These are phyloP conservation scores for Tetracladium maxilliforme DNA, from an alignment of 2,329 filamentous ascomycete genomes.

Conservation along the genomic window DNA sequence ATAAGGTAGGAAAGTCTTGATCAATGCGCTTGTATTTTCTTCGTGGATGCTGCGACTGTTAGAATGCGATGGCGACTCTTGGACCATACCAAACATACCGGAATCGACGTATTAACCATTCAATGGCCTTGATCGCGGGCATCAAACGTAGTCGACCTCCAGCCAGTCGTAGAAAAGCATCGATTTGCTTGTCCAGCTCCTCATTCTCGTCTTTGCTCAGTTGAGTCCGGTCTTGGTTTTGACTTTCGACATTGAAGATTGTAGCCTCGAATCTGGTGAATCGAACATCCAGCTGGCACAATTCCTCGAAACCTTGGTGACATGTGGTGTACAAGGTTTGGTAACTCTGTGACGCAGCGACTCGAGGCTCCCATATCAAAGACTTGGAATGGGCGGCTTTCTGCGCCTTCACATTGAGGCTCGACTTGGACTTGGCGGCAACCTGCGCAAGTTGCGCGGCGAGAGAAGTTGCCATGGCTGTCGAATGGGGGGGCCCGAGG, in stretches of 20 bases:
- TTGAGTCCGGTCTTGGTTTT: slow-evolving; percentile 71
- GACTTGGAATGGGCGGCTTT: slow-evolving; percentile 88
- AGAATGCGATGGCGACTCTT: background rate
- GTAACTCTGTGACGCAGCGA: slow-evolving; percentile 79
- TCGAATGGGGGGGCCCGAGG: slow-evolving; percentile 4
- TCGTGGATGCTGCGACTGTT: slow-evolving; percentile 59
- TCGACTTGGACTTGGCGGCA: slow-evolving; percentile 75
- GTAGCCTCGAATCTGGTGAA: slow-evolving; percentile 62
- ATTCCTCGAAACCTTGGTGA: slow-evolving; percentile 76
- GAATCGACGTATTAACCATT: slow-evolving; percentile 90
- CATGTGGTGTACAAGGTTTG: slow-evolving; percentile 81
- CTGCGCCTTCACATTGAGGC: slow-evolving; percentile 85
- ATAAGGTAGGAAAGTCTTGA: slow-evolving; percentile 85
- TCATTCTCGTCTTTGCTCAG: slow-evolving; percentile 72
- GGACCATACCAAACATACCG: slow-evolving; percentile 35
- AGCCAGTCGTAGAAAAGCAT: slow-evolving; percentile 70
- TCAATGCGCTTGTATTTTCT: slow-evolving; percentile 63
- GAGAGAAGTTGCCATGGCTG: slow-evolving; percentile 78
- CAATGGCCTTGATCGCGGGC: slow-evolving; percentile 79
- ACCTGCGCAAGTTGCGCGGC: slow-evolving; percentile 90
- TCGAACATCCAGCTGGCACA: slow-evolving; percentile 73
- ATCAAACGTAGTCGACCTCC: slow-evolving; percentile 66
- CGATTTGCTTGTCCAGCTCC: slow-evolving; percentile 63
- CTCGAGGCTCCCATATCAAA: slow-evolving; percentile 75
- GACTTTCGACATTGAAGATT: slow-evolving; percentile 90